phyloP scores from a whole-genome alignment of 2,329 filamentous ascomycete genomes.

The Colletotrichum destructivum region DNA sequence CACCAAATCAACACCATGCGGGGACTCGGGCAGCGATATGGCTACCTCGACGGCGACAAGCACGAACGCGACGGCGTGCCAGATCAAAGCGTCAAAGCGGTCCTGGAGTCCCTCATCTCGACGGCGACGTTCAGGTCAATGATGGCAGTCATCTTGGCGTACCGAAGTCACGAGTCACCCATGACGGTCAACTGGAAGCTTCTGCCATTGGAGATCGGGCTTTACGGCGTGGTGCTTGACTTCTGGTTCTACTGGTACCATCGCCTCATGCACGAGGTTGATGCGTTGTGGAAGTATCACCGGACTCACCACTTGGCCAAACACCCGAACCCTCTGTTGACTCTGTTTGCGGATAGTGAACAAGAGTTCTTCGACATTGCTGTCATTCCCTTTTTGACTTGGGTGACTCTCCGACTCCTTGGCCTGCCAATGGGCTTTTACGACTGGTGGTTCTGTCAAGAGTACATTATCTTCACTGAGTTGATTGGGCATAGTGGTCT shows the following conservation, averaged over 20 bases:
- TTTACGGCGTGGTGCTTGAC: constrained; percentile 60
- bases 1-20: constrained; percentile 56
- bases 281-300: constrained; percentile 59
- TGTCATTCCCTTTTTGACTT: constrained; percentile 58
- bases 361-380: constrained; percentile 60
- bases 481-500: constrained; percentile 57
- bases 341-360: constrained; percentile 58
- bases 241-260: constrained; percentile 63
- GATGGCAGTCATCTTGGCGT: constrained; percentile 53
- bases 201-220: constrained; percentile 55
- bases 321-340: constrained; percentile 59
- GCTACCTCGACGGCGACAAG: constrained; percentile 61
- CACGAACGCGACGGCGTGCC: constrained; percentile 60
- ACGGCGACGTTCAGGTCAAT: constrained; percentile 52
- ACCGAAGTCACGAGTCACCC: constrained; percentile 46
- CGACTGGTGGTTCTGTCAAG: constrained; percentile 62
- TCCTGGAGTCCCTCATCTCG: constrained; percentile 51
- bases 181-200: constrained; percentile 51
- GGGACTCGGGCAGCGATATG: constrained; percentile 54
- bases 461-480: constrained; percentile 59
- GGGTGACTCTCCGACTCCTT: constrained; percentile 50
- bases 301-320: constrained; percentile 62
- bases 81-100: constrained; percentile 54
- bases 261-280: constrained; percentile 58
- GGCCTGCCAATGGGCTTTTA: constrained; percentile 62